Conservation (phyloP, 805 yeast genomes). For the Candida xyloterini region DNA sequence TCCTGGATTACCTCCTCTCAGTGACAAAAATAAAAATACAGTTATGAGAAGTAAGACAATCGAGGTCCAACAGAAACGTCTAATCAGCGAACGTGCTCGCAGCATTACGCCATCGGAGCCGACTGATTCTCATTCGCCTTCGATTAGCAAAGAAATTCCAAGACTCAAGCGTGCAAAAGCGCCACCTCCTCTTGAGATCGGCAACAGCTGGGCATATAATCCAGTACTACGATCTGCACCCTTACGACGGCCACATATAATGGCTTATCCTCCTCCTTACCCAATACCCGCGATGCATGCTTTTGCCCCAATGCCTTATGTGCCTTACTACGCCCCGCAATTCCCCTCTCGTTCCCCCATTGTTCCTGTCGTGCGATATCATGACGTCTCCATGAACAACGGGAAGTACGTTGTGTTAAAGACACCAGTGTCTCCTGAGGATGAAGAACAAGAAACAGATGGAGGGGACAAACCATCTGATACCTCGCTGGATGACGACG, state of each 20-base stretch:
- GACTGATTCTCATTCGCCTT: background rate
- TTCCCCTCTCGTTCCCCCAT: constrained; percentile 1
- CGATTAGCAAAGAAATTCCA: constrained; percentile 2
- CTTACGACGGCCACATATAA: constrained; percentile 5
- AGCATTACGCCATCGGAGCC: constrained; percentile 5
- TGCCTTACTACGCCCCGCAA: constrained; percentile 1
- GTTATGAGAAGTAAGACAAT: constrained; percentile 22
- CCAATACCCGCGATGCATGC: constrained; percentile 1
- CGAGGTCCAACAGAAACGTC: constrained; percentile 22
- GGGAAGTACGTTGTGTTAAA: constrained; percentile 10
- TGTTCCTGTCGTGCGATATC: constrained; percentile 5
- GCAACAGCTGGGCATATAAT: constrained; percentile 4
- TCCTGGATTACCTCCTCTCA: constrained; percentile 25
- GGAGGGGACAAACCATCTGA: constrained; percentile 10
- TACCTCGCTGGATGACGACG: constrained; percentile 11
- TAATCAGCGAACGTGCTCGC: constrained; percentile 17
- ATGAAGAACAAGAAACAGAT: background rate
- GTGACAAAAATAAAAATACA: constrained; percentile 18
- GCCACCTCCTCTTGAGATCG: constrained; percentile 23
- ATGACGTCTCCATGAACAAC: constrained; percentile 5
- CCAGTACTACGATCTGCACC: constrained; percentile 19
- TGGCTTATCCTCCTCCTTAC: constrained; percentile 3
- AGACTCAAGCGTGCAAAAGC: constrained; percentile 21
- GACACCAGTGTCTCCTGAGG: constrained; percentile 1
- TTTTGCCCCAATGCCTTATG: constrained; percentile 1